Conservation (phyloP, 495 filamentous ascomycete species). For the Xylaria grammica region DNA sequence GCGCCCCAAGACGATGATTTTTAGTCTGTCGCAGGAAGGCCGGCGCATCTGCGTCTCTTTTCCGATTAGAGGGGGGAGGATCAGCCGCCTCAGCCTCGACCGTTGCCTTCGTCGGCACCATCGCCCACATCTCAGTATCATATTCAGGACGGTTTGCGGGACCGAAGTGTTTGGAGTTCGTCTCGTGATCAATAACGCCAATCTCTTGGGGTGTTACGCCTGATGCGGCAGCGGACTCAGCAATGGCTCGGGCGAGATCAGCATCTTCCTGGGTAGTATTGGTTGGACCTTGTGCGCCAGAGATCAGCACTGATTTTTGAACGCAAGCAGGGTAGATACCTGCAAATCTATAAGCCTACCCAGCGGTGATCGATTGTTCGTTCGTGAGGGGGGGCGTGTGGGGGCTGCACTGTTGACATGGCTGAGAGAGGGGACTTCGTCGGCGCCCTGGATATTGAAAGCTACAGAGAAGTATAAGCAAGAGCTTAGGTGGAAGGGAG, state of each 20-base stretch:
- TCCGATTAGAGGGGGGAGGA: constrained; percentile 56
- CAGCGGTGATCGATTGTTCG: constrained; percentile 57
- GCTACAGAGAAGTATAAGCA: constrained; percentile 43
- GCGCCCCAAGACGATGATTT: constrained; percentile 65
- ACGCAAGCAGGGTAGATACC: constrained; percentile 35
- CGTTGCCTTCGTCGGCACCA: constrained; percentile 61
- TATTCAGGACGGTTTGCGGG: constrained; percentile 76
- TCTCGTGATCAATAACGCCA: constrained; percentile 44
- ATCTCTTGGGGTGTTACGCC: constrained; percentile 51
- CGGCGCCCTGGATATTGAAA: constrained; percentile 62
- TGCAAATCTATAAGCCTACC: constrained; percentile 46
- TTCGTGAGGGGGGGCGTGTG: constrained; percentile 72
- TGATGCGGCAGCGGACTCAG: constrained; percentile 40
- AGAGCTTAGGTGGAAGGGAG: background rate
- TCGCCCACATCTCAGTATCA: constrained; percentile 75
- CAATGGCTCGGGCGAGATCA: constrained; percentile 56
- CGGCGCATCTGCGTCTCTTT: constrained; percentile 62
- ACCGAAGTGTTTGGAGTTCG: constrained; percentile 59
- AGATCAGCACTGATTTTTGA: constrained; percentile 27
- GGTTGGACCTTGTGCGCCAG: constrained; percentile 43
- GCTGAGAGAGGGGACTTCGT: constrained; percentile 47
- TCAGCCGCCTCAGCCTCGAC: constrained; percentile 26
- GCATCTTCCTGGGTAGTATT: constrained; percentile 59
- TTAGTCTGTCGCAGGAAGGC: constrained; percentile 71
- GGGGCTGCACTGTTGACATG: constrained; percentile 54